phyloP scores from a whole-genome alignment of 2,329 filamentous ascomycete species.

The Colletotrichum falcatum region DNA sequence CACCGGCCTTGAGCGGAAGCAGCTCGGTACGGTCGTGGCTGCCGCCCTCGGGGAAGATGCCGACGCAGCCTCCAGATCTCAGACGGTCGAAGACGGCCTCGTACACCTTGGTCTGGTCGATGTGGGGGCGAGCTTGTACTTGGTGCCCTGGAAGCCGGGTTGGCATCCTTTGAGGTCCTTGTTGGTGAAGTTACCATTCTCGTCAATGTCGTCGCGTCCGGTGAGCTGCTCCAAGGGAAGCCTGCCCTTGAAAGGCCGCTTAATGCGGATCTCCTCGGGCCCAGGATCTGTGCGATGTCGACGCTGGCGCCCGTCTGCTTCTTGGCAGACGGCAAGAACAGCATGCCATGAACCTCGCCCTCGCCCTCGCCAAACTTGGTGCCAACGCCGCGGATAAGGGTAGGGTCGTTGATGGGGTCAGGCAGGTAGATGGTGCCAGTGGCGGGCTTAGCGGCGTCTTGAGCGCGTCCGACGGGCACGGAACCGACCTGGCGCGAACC shows the following conservation, averaged over 20 bases:
- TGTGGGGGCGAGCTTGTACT: conserved; percentile 92
- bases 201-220: conserved; percentile 78
- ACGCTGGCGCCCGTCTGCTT: conserved; percentile 81
- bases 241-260: conserved; percentile 86
- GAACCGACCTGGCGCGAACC: conserved; percentile 87
- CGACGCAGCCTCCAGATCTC: conserved; percentile 86
- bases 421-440: conserved; percentile 88
- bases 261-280: conserved; percentile 84
- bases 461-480: conserved; percentile 91
- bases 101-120: conserved; percentile 94
- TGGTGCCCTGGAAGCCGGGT: conserved; percentile 78
- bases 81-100: conserved; percentile 90
- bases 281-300: conserved; percentile 84
- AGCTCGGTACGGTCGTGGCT: conserved; percentile 95
- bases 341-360: conserved; percentile 81
- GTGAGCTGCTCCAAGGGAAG: conserved; percentile 85
- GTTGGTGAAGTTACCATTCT: conserved; percentile 72
- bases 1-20: conserved; percentile 92
- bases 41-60: conserved; percentile 96
- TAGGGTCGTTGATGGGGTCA: conserved; percentile 86
- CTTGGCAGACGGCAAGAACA: conserved; percentile 88
- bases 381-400: conserved; percentile 80
- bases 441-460: conserved; percentile 87
- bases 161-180: conserved; percentile 64
- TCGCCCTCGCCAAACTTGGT: conserved; percentile 83